Base-by-base conservation (phyloP, 2,329 filamentous ascomycete genomes). In the Beauveria pseudobassiana region DNA sequence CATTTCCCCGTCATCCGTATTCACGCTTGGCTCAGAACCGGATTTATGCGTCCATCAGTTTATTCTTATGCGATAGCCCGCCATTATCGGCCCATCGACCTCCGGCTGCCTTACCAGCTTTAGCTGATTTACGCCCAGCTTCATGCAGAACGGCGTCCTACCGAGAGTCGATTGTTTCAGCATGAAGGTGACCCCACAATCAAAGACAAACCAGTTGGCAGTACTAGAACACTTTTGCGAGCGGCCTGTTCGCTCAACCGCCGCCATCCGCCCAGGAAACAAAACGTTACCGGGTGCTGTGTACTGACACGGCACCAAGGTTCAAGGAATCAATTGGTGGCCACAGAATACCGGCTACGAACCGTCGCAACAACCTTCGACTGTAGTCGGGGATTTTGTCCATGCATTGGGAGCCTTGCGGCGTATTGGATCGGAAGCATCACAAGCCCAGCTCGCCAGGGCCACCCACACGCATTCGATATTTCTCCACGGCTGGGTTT, bases 1-100 rank as follows among this genome's bases (percentile, higher is more conserved):
- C 43, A 18, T 40, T 40, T 40, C 12, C 26, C 30, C 28, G 8
- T 40, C 51, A 24, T 38, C 28, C 12, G 52, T 26, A 43, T 26
- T 30, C 5, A 46, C 46, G 20, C n/a, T 56, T 18, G 52, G 26
- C 16, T n/a, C 14, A 56, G 14, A 28, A 56, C 26, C 8, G n/a
- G 26, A 38, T 20, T 28, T 18, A 22, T 56, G 53, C 28, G 12
- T 5, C 20, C 12, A n/a, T 12, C 40, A 6, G 18, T 46, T 30
- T 48, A n/a, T 24, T 34, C 22, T 28, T 22, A 50, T 42, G 45
- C 55, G 55, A 58, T 28, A 58, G 55, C 55, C 55, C 55, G 55
- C 28, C 55, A 40, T 16, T 8, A 16, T 56, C 43, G 45, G 43
- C 45, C 45, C n/a, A 58, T 50, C 46, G 55, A 49, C 20, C 45